Evolutionary conservation across 2,329 filamentous ascomycete species (phyloP), one percentile per base, ranked within the genome.

Genomic region (Rhinocladiella similis): DNA sequence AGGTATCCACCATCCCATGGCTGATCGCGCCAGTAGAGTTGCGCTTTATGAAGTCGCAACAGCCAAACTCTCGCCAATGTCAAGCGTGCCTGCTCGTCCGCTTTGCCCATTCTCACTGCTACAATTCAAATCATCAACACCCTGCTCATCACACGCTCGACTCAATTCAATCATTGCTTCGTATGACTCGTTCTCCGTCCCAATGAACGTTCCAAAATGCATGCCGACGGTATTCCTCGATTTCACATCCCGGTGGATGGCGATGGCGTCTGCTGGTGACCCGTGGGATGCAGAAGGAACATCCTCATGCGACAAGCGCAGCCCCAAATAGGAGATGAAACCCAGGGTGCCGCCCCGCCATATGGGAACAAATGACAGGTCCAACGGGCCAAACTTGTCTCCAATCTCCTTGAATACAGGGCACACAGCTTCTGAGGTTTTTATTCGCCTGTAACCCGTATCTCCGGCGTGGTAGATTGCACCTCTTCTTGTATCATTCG

Each of bases 331-430:
- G 7, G 59, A 61, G 45, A 61, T 55, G 56, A 61, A 61, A 1
- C 59, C 59, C 9, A 61, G 55, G n/a, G 39, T 61, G 3, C 59
- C 59, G 58, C 74, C 80, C 43, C 78, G 72, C 2, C 78, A 78
- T 33, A 80, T 78, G 0, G 78, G 78, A 7, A 81, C 61, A 9
- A 80, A 66, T 0, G 77, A 73, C 1, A 81, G 69, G 67, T 80
- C 75, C 54, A 81, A 77, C 0, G 76, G 75, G 0, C 77, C 78
- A 22, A 79, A 72, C 0, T 70, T 55, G 3, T 74, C 60, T 27
- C 78, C 78, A 10, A 80, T 76, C 33, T 79, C 68, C 18, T 69
- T 67, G 63, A 81, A 81, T 1, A 72, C 75, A 3, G 78, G 77
- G 63, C 78, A 81, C 4, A 72, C 72, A 54, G 70, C 49, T n/a